These are phyloP conservation scores for Aspergillus floridensis DNA, from an alignment of 2,329 filamentous ascomycete genomes.

Conservation along the genomic window DNA sequence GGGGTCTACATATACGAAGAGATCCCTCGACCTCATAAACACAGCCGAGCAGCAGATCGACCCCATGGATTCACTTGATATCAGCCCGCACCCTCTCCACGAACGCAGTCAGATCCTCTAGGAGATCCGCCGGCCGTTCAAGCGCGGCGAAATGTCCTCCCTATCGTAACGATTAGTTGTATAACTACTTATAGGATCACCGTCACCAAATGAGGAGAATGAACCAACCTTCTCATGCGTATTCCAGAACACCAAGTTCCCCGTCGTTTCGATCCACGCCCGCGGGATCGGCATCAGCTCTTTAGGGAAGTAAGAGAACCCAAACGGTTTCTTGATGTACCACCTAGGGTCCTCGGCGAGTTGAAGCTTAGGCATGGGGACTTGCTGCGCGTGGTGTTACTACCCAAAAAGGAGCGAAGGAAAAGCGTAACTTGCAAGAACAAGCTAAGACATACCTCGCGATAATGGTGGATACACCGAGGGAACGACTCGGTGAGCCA, in stretches of 20 bases:
- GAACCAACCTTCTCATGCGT: slow-evolving; percentile 33
- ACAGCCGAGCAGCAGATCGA: too few species aligned
- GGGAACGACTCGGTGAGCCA: slow-evolving; percentile 41
- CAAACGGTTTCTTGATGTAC: slow-evolving; percentile 47
- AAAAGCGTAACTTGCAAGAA: neutral
- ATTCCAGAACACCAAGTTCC: slow-evolving; percentile 40
- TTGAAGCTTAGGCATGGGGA: slow-evolving; percentile 2
- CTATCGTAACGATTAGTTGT: slow-evolving; percentile 8
- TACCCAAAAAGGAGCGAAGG: neutral
- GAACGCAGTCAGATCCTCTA: slow-evolving; percentile 44
- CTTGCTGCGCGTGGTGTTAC: slow-evolving; percentile 1
- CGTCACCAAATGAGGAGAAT: neutral
- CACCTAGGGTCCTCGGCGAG: slow-evolving; percentile 6
- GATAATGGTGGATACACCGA: slow-evolving; percentile 35
- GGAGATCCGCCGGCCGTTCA: slow-evolving; percentile 44
- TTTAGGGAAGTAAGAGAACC: slow-evolving; percentile 46
- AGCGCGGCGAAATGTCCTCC: slow-evolving; percentile 57
- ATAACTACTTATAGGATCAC: neutral
- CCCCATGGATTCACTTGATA: neutral
- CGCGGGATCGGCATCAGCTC: slow-evolving; percentile 44
- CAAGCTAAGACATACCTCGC: slow-evolving; percentile 23
- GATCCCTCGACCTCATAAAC: too few species aligned
- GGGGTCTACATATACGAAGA: too few species aligned
- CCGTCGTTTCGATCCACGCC: slow-evolving; percentile 36
- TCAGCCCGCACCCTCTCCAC: slow-evolving; percentile 30